Evolutionary conservation across 2,329 filamentous ascomycete species (phyloP).

Genomic region (Erysiphe pulchra): DNA sequence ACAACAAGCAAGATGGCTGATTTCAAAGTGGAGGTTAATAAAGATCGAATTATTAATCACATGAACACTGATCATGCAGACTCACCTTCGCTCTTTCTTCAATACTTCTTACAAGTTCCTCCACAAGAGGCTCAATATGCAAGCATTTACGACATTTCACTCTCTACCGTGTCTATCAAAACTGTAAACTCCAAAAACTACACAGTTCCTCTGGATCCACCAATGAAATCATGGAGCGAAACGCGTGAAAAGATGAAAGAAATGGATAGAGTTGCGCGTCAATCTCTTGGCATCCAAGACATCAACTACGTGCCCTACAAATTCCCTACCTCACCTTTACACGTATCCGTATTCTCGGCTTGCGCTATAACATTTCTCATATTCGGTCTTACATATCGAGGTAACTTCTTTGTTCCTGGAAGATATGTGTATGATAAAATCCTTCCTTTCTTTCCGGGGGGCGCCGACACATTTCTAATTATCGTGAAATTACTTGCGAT

Average conservation of each 20-base stretch:
- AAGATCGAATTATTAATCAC: conserved; percentile 44
- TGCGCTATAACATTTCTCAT: conserved; percentile 28
- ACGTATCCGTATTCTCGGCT: conserved; percentile 26
- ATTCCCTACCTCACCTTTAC: conserved; percentile 12
- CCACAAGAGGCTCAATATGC: conserved; percentile 28
- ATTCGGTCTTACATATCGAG: conserved; percentile 18
- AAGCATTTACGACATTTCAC: conserved; percentile 36
- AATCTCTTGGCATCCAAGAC: conserved; percentile 29
- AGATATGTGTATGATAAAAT: conserved; percentile 23
- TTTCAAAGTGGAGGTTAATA: conserved; percentile 19
- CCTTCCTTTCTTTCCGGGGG: conserved; percentile 26
- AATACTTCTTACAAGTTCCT: conserved; percentile 37
- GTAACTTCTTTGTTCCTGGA: conserved; percentile 24
- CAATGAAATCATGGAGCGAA: conserved; percentile 41
- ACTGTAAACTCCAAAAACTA: conserved; percentile 22
- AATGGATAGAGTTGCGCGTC: conserved; percentile 37
- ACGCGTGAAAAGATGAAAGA: conserved; percentile 44
- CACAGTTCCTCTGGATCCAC: conserved; percentile 39
- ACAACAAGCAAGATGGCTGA: conserved; percentile 2
- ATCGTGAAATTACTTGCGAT: conserved; percentile 31
- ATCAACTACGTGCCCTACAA: conserved; percentile 17
- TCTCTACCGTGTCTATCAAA: conserved; percentile 33
- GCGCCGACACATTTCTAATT: conserved; percentile 29
- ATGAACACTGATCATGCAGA: conserved; percentile 67
- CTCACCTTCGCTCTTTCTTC: conserved; percentile 55